phyloP scores from a whole-genome alignment of 495 filamentous ascomycete genomes.

The Xylaria longipes region DNA sequence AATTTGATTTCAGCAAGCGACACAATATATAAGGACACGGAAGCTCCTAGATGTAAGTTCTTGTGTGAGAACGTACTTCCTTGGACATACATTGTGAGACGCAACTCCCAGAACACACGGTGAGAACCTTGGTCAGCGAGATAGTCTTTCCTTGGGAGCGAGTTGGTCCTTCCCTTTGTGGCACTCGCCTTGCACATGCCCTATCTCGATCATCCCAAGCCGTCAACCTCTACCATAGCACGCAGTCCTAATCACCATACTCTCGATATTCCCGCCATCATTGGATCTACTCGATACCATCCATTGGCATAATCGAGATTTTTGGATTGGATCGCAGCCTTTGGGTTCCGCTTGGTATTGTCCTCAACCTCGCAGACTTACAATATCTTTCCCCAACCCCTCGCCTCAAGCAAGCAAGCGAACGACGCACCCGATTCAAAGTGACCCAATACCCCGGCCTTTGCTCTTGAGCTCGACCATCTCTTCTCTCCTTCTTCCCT shows the following conservation, averaged over 20 bases:
- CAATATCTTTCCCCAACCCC: slow-evolving; percentile 28
- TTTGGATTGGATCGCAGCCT: slow-evolving; percentile 30
- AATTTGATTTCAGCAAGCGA: not conserved
- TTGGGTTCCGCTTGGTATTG: slow-evolving; percentile 29
- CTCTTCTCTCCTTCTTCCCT: not conserved
- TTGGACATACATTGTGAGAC: not conserved
- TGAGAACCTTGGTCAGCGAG: not conserved
- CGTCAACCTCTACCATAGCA: not conserved
- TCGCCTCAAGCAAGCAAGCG: not conserved
- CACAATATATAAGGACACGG: not conserved
- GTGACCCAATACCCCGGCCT: not conserved
- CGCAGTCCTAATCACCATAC: slow-evolving; percentile 6
- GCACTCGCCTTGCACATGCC: slow-evolving; percentile 5
- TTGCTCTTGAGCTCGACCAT: not conserved
- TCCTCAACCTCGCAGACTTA: slow-evolving; percentile 28
- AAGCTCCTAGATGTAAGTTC: not conserved
- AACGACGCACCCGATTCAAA: not conserved
- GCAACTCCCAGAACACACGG: slow-evolving; percentile 14
- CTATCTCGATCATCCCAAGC: not conserved
- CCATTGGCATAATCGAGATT: slow-evolving; percentile 22
- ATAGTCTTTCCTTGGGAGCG: slow-evolving; percentile 4
- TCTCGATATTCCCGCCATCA: slow-evolving; percentile 16
- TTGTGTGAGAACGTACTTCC: not conserved
- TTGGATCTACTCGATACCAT: slow-evolving; percentile 29
- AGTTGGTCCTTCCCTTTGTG: slow-evolving; percentile 3